Evolutionary conservation across 2,329 filamentous ascomycete genomes (phyloP).

Genomic region (Cytospora piceicola): DNA sequence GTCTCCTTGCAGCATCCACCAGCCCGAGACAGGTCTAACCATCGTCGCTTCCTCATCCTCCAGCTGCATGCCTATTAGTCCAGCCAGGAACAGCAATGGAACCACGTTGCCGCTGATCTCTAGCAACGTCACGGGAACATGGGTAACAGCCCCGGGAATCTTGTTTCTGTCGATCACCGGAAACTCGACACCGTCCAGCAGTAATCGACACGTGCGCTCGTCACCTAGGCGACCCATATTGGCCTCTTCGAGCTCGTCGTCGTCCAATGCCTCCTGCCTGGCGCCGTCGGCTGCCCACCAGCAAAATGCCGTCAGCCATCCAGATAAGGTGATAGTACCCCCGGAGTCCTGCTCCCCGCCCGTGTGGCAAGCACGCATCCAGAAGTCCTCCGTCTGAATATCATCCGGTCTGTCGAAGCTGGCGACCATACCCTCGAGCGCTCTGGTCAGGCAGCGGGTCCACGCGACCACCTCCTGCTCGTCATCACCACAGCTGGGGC

Average conservation of each 20-base stretch:
- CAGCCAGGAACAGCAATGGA: not conserved
- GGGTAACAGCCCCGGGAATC: not conserved
- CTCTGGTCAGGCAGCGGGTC: constrained; percentile 33
- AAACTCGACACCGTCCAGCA: not conserved
- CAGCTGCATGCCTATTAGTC: not conserved
- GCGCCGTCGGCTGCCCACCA: constrained; percentile 39
- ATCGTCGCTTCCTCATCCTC: not conserved
- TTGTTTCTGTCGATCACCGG: not conserved
- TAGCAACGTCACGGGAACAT: not conserved
- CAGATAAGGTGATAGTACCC: constrained; percentile 35
- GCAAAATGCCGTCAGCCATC: constrained; percentile 42
- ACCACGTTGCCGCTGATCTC: not conserved
- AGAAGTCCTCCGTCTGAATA: constrained; percentile 34
- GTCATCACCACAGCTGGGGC: constrained; percentile 18
- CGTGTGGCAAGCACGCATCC: constrained; percentile 37
- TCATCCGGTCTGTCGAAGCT: constrained; percentile 37
- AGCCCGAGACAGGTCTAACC: not conserved
- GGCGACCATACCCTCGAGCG: constrained; percentile 37
- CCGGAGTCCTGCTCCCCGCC: constrained; percentile 38
- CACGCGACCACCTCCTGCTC: constrained; percentile 24
- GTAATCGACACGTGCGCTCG: not conserved
- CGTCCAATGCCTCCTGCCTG: not conserved
- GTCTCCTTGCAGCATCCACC: not conserved
- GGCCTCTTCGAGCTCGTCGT: constrained; percentile 32
- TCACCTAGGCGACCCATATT: not conserved